Percentiles rank a stretch among this genome's conserved stretches.
Conservation (phyloP, 192 early-diverging fungal species). For the Linnemannia elongata region DNA sequence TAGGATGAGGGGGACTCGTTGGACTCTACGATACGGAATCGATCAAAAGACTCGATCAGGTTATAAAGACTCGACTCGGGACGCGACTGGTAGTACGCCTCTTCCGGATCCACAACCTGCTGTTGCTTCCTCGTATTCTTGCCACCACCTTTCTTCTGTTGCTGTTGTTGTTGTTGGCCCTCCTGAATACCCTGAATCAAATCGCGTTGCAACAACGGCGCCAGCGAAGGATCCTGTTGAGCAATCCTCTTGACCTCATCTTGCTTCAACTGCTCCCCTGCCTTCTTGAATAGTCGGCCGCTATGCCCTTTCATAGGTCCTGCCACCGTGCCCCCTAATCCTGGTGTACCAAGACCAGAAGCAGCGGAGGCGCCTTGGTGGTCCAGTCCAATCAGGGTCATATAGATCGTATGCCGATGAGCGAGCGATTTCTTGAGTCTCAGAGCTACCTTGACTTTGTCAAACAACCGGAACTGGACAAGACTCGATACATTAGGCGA, state of each 20-base stretch:
- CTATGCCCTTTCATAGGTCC: not conserved
- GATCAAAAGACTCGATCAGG: slow-evolving; percentile 47
- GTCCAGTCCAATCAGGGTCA: slow-evolving; percentile 71
- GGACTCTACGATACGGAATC: slow-evolving; percentile 46
- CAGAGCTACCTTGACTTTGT: slow-evolving; percentile 71
- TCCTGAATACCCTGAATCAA: slow-evolving; percentile 48
- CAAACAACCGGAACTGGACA: slow-evolving; percentile 71
- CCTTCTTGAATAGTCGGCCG: slow-evolving; percentile 33
- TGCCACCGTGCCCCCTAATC: not conserved
- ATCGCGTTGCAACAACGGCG: slow-evolving; percentile 24
- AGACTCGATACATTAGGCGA: slow-evolving; percentile 38
- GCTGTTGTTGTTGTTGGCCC: slow-evolving; percentile 15
- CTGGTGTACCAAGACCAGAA: not conserved
- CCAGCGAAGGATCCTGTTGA: slow-evolving; percentile 27
- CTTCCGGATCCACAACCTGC: slow-evolving; percentile 9
- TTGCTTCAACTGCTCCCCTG: slow-evolving; percentile 15
- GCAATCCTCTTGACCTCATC: slow-evolving; percentile 41
- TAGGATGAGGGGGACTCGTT: not conserved
- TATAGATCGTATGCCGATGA: slow-evolving; percentile 72
- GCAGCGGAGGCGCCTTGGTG: slow-evolving; percentile 33
- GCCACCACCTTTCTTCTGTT: not conserved
- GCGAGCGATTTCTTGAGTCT: slow-evolving; percentile 71
- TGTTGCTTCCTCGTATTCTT: slow-evolving; percentile 13
- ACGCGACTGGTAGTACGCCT: slow-evolving; percentile 35
- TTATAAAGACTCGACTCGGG: slow-evolving; percentile 42